A percentile compares a stretch with the other conserved stretches of the same genome.
Evolutionary conservation across 208 protist species (phyloP).

Genomic region (Acanthamoeba lenticulata): DNA sequence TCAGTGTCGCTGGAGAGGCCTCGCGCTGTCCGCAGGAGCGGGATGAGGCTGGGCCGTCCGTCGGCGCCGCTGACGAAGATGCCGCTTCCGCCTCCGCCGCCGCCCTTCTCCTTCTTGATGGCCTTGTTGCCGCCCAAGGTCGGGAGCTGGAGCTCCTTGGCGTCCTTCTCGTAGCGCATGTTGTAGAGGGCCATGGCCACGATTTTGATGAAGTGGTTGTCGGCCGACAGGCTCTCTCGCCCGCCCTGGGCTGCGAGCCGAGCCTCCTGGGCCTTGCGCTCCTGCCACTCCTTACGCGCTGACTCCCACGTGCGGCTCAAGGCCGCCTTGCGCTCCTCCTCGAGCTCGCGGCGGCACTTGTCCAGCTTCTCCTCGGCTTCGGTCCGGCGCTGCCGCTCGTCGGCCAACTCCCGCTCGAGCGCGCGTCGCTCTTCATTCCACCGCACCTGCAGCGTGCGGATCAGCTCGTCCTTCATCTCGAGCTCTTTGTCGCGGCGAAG

Average conservation of each 20-base stretch:
- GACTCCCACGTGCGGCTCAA: neutral
- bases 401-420: neutral
- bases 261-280: neutral
- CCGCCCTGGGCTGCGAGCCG: neutral
- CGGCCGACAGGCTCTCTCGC: neutral
- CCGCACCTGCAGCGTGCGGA: neutral
- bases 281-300: neutral
- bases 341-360: neutral
- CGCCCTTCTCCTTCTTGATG: neutral
- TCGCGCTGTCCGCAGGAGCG: neutral
- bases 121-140: neutral
- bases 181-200: neutral
- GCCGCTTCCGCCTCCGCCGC: neutral
- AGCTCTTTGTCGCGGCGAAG: neutral
- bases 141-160: neutral
- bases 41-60: neutral
- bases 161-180: constrained; percentile 21
- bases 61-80: neutral
- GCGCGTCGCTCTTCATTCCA: neutral
- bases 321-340: neutral
- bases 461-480: constrained; percentile 12
- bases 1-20: neutral
- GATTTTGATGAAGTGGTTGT: constrained; percentile 18
- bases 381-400: neutral
- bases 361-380: neutral